Base-by-base conservation (phyloP, 2,329 filamentous ascomycete species). In the Apiospora marii region DNA sequence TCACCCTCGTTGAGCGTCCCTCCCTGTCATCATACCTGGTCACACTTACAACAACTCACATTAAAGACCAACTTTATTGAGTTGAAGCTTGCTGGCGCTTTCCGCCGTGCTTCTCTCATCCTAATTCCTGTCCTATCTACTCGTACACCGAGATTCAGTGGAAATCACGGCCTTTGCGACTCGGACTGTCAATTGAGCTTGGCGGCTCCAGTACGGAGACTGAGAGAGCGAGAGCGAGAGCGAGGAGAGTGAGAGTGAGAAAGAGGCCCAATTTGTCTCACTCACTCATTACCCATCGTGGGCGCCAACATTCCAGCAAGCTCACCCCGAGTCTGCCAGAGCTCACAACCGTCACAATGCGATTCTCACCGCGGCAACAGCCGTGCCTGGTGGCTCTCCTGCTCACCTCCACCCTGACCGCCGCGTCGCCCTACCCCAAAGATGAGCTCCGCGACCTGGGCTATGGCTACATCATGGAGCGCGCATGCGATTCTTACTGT, bases 401-500 rank as follows among this genome's bases (percentile, higher is more conserved):
- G 22, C 79, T 86, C 74, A 78, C 87, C 75, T 78, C 81, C 46
- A 79, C 79, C 73, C 76, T 81, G 76, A 73, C 78, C 78, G 77
- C 79, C 75, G 88, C 88, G 24, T 79, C 81, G 34, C 89, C 89
- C 0, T 87, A 84, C 72, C 87, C 87, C 58, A 84, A 83, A 77
- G 86, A 89, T 75, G 82, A 83, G 73, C 78, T 87, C 43, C 84
- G 86, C 77, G 85, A 86, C 77, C 72, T 76, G 43, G 88, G 87
- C 75, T 86, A 84, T 76, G 86, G 85, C 71, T 89, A 84, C 74
- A 84, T 90, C 53, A 83, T 86, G 82, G 82, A 80, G 27, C 85
- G 87, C 74, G 80, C 79, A 72, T 91, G 89, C 82, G 83, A 80
- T 67, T 79, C 84, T 48, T 86, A 86, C 81, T 92, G 90, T 80